Conservation (phyloP, 441 rosid species). For the Croton setiger region DNA sequence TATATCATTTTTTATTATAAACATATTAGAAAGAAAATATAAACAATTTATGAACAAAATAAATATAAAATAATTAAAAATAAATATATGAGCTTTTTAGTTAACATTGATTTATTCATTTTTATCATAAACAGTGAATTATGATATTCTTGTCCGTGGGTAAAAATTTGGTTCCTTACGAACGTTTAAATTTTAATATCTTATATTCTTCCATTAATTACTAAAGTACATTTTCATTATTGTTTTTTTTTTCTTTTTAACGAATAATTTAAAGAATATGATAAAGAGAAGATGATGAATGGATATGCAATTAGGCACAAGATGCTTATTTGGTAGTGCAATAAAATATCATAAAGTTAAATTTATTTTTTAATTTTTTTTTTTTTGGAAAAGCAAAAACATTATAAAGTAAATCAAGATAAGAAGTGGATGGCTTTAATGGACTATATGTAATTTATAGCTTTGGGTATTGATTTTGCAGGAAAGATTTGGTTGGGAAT, state of each 20-base stretch:
- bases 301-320: constrained; percentile 7
- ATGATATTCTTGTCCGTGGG: too few species aligned
- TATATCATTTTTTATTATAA: too few species aligned
- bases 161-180: too few species aligned
- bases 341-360: constrained; percentile 14
- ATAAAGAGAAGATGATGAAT: not conserved
- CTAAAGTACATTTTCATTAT: not conserved
- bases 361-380: too few species aligned
- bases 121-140: too few species aligned
- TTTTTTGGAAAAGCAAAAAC: not conserved
- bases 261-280: not conserved
- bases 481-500: constrained; percentile 31
- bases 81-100: too few species aligned
- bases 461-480: constrained; percentile 25
- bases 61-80: too few species aligned
- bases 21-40: too few species aligned
- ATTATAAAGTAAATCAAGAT: not conserved
- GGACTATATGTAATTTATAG: not conserved
- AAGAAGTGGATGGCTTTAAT: not conserved
- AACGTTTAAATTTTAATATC: too few species aligned
- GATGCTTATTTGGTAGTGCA: constrained; percentile 12
- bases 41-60: too few species aligned
- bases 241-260: not conserved
- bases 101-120: too few species aligned
- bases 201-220: too few species aligned